Evolutionary conservation across 805 yeast genomes (phyloP), one percentile per base, ranked within the genome.

Genomic region (Yarrowia yakushimensis): DNA sequence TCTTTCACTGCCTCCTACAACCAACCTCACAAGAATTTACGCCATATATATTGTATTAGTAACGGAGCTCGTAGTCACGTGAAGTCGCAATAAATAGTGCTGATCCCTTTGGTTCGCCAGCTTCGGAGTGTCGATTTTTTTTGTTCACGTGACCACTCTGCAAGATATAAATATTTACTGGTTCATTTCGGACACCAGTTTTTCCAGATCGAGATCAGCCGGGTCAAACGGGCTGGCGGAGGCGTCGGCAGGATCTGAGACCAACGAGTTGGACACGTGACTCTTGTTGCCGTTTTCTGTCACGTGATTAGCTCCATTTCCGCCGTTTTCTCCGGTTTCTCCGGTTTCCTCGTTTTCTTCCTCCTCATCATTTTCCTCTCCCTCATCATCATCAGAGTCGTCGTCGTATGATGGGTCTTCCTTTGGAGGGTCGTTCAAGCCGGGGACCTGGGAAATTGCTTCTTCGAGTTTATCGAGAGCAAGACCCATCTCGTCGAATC

Each of bases 401-500:
- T 55, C 48, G 22, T 39, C 39, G n/a, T 54, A 37, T 4, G 36
- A 25, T 2, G 6, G 13, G 12, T 31, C 61, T 25, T 52, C 59
- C 9, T 52, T 52, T 10, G 61, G 46, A 13, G 45, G 45, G n/a
- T 55, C 63, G n/a, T 57, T 57, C 17, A 70, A 63, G 0, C 70
- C 73, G 0, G 97, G 96, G 18, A 92, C 84, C 63, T 89, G 89
- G 23, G 81, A 79, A 60, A 90, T 75, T 2, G 92, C 81, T 66
- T 87, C 79, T 68, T 90, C 93, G 63, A 92, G 81, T 68, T 85
- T 82, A 57, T 79, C 78, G 45, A 91, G 74, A 0, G 97, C 96
- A 61, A 81, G 82, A n/a, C 83, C 82, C 33, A 90, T 90, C 65
- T 88, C 92, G 30, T 83, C 87, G 70, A 89, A 90, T 30, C 89